Evolutionary conservation across 2,329 filamentous ascomycete genomes (phyloP), one percentile per base, ranked within the genome.

Genomic region (Penicillium sp.): DNA sequence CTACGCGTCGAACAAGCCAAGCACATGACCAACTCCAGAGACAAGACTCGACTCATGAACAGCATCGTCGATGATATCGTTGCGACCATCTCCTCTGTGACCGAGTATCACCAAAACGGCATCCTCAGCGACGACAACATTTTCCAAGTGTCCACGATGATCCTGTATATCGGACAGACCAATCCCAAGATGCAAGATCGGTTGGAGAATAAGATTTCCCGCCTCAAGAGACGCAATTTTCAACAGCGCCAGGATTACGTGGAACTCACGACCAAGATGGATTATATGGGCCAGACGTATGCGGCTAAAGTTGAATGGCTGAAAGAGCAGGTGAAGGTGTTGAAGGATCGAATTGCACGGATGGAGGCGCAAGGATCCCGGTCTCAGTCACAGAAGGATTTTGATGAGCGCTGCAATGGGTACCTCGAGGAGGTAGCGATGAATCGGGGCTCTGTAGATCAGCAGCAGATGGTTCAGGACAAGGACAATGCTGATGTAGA

Each of bases 1-100:
- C 60, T 71, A 25, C 68, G 68, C 54, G 66, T 77, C 16, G 51
- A 53, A 53, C 51, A 40, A 26, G 51, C 13, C 37, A 25, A 28
- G 16, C 4, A 8, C 62, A 70, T 53, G 59, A 66, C 10, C 37
- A 28, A n/a, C 26, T 49, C 66, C 0, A 4, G 14, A 4, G 49
- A 60, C 10, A 76, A 75, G 59, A 58, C 61, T 6, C 43, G 61
- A 7, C 61, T 72, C 11, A 63, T 76, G 38, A 19, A 54, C 11
- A 66, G 70, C 11, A 65, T 77, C 52, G 70, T 73, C 19, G 58
- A 68, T 37, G 73, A 78, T 51, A 73, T 78, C 45, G 58, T 65
- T 19, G 65, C 66, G 0, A 68, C 67, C 3, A 71, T 78, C 22
- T 68, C 71, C 48, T 65, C 58, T 35, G 71, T 78, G 52, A 16